These are phyloP conservation scores for Lactarius trivialis DNA, from an alignment of 768 basidiomycete species.

Conservation along the genomic window DNA sequence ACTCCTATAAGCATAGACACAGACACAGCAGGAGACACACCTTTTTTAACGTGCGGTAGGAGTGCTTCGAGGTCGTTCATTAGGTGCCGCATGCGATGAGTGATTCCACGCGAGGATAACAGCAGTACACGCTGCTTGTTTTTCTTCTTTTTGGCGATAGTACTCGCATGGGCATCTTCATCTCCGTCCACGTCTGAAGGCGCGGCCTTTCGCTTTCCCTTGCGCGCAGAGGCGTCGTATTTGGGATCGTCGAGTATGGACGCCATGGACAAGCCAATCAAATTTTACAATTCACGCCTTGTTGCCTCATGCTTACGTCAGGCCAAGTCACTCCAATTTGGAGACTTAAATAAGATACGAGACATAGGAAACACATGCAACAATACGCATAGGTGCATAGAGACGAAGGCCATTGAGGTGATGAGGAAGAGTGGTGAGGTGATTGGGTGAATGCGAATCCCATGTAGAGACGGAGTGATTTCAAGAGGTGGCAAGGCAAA, in stretches of 20 bases:
- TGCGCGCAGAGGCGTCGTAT: constrained; percentile 42
- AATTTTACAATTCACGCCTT: too few species aligned
- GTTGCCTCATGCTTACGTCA: constrained; percentile 26
- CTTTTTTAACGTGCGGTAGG: constrained; percentile 95
- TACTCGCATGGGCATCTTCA: constrained; percentile 28
- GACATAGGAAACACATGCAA: not conserved
- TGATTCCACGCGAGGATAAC: constrained; percentile 89
- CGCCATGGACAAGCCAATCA: constrained; percentile 36
- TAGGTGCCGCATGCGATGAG: constrained; percentile 93
- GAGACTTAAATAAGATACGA: not conserved
- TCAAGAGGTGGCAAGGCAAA: not conserved
- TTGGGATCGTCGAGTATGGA: constrained; percentile 58
- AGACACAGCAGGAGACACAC: constrained; percentile 38
- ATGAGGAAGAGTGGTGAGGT: not conserved
- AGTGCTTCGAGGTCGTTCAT: constrained; percentile 91
- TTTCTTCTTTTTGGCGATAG: constrained; percentile 49
- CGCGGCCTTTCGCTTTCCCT: constrained; percentile 59
- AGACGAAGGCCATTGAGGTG: not conserved
- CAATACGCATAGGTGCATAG: not conserved
- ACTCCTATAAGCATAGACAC: not conserved
- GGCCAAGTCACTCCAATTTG: not conserved
- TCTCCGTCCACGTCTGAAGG: constrained; percentile 54
- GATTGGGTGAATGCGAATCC: not conserved
- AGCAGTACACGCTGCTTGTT: constrained; percentile 95
- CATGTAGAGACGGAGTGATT: constrained; percentile 6